Base-by-base conservation (phyloP, 1,284 basidiomycete species). In the Anthracocystis setariae region DNA sequence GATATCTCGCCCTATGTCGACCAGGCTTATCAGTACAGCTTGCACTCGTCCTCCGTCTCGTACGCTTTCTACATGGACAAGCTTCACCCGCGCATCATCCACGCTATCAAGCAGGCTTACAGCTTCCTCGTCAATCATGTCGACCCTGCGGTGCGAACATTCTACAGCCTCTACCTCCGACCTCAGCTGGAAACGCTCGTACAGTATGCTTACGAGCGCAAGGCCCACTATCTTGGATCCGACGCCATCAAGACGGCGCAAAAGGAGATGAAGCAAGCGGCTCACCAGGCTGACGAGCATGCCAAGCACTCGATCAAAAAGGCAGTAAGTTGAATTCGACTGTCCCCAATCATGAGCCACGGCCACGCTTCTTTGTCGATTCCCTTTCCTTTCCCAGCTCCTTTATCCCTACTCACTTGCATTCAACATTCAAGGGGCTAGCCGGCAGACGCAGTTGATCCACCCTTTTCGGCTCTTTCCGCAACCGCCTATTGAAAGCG, bases 1-100 rank as follows among this genome's bases (percentile, higher is more conserved):
- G 81, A 82, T 35, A 67, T 82, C n/a, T 69, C 72, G 35, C 80
- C 81, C n/a, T 74, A 81, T 43, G 59, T 81, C 13, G 45, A 66
- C 25, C 51, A 61, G 39, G 78, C 73, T 3, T 69, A 70, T 32
- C 57, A 52, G 32, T 67, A 74, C 52, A 64, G 74, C 52, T 35
- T 72, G 9, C 61, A 67, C 9, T 66, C 70, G 9, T 61, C 59
- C 24, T 56, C 69, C 10, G 51, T 58, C 32, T 62, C 76, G 38
- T 74, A 73, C n/a, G 37, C 62, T 12, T 71, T 71, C 42, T 82
- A 80, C 58, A 68, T 72, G 50, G 58, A 76, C 60, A 74, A 73
- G 62, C 58, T 78, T 24, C 80, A 82, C 39, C 80, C 80, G 1
- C 70, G 42, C 23, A 42, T 81, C n/a, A 54, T 80, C 24, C 47